Evolutionary conservation across 768 basidiomycete genomes (phyloP).

Genomic region (Nevesoporus exiguus): DNA sequence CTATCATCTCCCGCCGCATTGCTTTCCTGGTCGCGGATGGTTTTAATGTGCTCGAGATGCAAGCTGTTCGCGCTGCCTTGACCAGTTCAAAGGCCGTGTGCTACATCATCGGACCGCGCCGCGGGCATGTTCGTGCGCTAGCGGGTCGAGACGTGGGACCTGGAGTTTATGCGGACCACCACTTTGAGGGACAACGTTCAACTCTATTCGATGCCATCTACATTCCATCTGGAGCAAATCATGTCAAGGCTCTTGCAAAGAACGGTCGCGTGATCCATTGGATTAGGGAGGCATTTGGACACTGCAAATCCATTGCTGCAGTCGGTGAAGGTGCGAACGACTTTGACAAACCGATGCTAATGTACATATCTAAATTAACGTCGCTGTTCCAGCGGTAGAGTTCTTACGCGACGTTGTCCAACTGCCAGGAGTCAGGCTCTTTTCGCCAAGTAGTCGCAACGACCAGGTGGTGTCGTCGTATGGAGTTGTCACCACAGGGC

Average conservation of each 20-base stretch:
- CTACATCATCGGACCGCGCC: conserved; percentile 70
- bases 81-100: conserved; percentile 51
- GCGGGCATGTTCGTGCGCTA: conserved; percentile 41
- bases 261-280: conserved; percentile 78
- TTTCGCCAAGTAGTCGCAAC: conserved; percentile 29
- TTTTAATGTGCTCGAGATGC: conserved; percentile 59
- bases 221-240: conserved; percentile 66
- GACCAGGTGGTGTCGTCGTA: conserved; percentile 51
- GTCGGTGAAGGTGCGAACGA: conserved; percentile 52
- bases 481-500: conserved; percentile 61
- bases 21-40: conserved; percentile 77
- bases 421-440: conserved; percentile 44
- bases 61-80: conserved; percentile 54
- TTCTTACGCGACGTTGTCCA: conserved; percentile 46
- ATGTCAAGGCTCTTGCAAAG: conserved; percentile 52
- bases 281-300: conserved; percentile 81
- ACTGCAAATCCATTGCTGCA: conserved; percentile 80
- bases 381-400: conserved; percentile 37
- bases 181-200: conserved; percentile 74
- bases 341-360: not conserved
- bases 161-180: conserved; percentile 57
- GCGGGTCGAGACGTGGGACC: conserved; percentile 26
- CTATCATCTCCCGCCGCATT: conserved; percentile 64
- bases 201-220: conserved; percentile 82
- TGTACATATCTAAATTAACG: not conserved